These are phyloP conservation scores for Saccharata proteae DNA, from an alignment of 2,329 filamentous ascomycete species.

Conservation along the genomic window DNA sequence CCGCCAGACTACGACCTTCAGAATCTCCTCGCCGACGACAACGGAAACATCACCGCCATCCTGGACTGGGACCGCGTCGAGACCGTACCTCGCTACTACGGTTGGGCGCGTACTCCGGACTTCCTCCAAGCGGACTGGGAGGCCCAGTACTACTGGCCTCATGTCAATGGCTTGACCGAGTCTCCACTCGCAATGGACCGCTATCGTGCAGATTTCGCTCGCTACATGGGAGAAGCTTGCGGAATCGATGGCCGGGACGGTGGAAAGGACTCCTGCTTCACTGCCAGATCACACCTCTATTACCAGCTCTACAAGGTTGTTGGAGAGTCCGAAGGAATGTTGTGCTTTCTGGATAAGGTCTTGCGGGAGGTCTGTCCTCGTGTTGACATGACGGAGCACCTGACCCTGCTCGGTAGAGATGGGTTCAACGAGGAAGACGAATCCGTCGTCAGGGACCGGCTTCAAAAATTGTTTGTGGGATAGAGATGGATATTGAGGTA, in stretches of 20 bases:
- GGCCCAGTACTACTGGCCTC: neutral
- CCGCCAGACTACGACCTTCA: slow-evolving; percentile 9
- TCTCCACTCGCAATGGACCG: neutral
- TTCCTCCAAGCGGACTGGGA: slow-evolving; percentile 6
- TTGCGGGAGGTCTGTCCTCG: neutral
- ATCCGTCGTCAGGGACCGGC: neutral
- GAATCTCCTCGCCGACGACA: slow-evolving; percentile 7
- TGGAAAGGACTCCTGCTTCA: neutral
- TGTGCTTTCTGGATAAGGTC: neutral
- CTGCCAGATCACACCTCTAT: slow-evolving; percentile 3
- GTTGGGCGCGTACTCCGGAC: slow-evolving; percentile 3
- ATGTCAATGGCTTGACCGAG: neutral
- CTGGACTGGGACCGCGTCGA: slow-evolving; percentile 8
- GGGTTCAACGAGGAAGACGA: neutral
- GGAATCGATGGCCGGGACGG: slow-evolving; percentile 1
- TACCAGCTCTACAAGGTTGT: neutral
- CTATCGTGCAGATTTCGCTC: slow-evolving; percentile 6
- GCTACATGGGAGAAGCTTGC: slow-evolving; percentile 7
- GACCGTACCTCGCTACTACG: slow-evolving; percentile 3
- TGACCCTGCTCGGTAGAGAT: slow-evolving; percentile 1
- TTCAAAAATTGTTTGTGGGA: neutral
- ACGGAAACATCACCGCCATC: slow-evolving; percentile 7
- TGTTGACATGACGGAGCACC: neutral
- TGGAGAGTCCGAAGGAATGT: neutral
- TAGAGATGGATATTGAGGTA: too few species aligned